These are phyloP conservation scores for Taxillus chinensis DNA, from an alignment of 164 flowering plant genomes.

Conservation along the genomic window DNA sequence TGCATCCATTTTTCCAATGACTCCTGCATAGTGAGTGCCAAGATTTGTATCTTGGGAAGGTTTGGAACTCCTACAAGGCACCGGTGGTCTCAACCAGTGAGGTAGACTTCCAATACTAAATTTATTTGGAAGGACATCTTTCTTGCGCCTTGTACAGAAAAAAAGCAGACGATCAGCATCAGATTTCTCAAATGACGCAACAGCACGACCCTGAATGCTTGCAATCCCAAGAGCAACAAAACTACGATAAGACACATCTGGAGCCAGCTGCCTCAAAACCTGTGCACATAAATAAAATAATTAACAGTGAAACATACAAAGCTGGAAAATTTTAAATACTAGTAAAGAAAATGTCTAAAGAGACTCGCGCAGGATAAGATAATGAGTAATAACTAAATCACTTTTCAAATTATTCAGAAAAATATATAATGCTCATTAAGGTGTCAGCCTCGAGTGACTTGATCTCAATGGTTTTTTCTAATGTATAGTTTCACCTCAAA, in stretches of 20 bases:
- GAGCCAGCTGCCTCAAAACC: constrained; percentile 95
- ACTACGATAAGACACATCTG: constrained; percentile 70
- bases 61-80: constrained; percentile 33
- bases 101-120: constrained; percentile 29
- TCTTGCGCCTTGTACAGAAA: constrained; percentile 39
- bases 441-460: too few species aligned
- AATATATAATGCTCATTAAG: too few species aligned
- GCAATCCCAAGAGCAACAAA: constrained; percentile 90
- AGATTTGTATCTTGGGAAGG: constrained; percentile 14
- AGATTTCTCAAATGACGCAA: constrained; percentile 89
- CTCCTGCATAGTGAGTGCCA: constrained; percentile 6
- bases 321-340: too few species aligned
- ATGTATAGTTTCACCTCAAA: too few species aligned
- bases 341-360: too few species aligned
- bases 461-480: too few species aligned
- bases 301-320: neutral
- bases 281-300: constrained; percentile 12
- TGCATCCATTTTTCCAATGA: constrained; percentile 12
- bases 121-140: constrained; percentile 14
- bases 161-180: constrained; percentile 87
- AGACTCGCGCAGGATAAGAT: too few species aligned
- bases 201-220: constrained; percentile 82
- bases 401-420: too few species aligned
- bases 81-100: constrained; percentile 69
- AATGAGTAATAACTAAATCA: too few species aligned